phyloP scores from a whole-genome alignment of 108 stramenopile species.

The Conticribra guillardii region DNA sequence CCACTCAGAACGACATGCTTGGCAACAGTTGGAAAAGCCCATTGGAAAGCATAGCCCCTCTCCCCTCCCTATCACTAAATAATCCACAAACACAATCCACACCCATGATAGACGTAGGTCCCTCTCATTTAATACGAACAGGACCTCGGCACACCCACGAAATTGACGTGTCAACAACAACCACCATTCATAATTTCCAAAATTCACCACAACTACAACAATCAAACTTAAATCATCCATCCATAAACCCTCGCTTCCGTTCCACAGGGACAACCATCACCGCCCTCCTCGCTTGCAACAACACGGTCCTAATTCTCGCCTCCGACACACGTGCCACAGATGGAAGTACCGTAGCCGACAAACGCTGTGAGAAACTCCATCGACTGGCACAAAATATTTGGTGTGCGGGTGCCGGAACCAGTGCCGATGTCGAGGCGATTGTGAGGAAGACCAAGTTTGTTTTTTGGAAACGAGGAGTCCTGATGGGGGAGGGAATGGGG shows the following conservation, averaged over 20 bases:
- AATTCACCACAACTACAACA: background rate
- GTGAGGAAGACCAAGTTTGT: constrained; percentile 58
- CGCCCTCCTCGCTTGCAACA: constrained; percentile 33
- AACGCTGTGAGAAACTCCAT: constrained; percentile 75
- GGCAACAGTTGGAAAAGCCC: constrained; percentile 26
- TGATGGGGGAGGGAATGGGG: constrained; percentile 27
- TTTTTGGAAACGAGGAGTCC: constrained; percentile 34
- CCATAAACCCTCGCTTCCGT: constrained; percentile 20
- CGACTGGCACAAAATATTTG: constrained; percentile 56
- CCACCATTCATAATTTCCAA: background rate
- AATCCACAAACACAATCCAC: background rate
- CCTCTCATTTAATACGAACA: background rate
- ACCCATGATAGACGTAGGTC: background rate
- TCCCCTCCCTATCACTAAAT: constrained; percentile 6
- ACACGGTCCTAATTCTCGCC: constrained; percentile 56
- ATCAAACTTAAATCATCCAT: constrained; percentile 24
- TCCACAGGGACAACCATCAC: constrained; percentile 82
- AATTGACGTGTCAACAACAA: constrained; percentile 11
- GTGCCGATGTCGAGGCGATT: constrained; percentile 80
- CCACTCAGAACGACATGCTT: background rate
- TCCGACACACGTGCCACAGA: constrained; percentile 87
- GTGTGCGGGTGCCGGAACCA: constrained; percentile 86
- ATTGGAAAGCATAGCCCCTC: constrained; percentile 24
- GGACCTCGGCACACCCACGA: constrained; percentile 16
- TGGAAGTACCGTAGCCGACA: constrained; percentile 80